Conservation (phyloP, 768 basidiomycete species). For the Lentinula lateritia region DNA sequence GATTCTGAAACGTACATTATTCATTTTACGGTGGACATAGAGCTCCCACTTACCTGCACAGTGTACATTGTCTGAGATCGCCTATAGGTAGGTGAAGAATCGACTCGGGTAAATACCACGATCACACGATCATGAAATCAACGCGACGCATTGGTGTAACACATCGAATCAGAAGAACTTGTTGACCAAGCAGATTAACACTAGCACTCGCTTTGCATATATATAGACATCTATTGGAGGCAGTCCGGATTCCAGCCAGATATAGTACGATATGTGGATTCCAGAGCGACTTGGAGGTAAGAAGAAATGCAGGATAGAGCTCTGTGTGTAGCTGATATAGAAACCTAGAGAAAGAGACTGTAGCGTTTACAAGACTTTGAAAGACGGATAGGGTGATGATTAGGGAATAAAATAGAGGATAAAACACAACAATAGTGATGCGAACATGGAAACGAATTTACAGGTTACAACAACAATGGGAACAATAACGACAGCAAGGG, state of each 20-base stretch:
- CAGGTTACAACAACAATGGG: neutral
- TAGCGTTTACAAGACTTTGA: neutral
- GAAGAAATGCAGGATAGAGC: neutral
- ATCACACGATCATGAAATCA: too few species aligned
- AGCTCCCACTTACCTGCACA: too few species aligned
- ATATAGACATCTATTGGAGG: neutral
- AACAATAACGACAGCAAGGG: neutral
- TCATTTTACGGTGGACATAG: too few species aligned
- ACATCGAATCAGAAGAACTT: too few species aligned
- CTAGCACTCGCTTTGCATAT: neutral
- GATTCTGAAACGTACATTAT: too few species aligned
- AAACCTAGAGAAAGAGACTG: neutral
- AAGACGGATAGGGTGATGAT: neutral
- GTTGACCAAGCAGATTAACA: neutral
- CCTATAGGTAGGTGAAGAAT: too few species aligned
- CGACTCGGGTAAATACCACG: too few species aligned
- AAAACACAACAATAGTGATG: neutral
- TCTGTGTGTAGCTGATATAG: neutral
- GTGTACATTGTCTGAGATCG: too few species aligned
- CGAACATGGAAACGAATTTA: neutral
- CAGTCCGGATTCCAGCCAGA: neutral
- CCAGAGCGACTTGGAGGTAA: too few species aligned
- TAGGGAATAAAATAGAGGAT: conserved; percentile 1
- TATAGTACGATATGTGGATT: neutral
- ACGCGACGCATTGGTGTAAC: too few species aligned